Evolutionary conservation across 1,139 yeast genomes (phyloP).

Genomic region (Debaryomyces fabryi): DNA sequence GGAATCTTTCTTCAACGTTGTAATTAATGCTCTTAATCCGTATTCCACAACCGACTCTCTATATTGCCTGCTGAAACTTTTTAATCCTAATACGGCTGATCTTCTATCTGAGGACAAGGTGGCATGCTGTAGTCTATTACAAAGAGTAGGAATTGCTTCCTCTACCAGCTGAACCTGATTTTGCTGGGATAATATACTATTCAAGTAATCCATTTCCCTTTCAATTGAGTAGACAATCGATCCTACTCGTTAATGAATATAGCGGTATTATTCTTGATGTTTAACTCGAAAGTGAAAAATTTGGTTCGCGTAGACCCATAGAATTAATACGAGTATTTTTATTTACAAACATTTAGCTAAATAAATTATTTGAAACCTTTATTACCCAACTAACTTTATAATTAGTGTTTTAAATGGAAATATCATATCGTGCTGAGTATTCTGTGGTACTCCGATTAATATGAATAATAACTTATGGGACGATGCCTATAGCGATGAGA

Average conservation of each 20-base stretch:
- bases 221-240: constrained; percentile 3
- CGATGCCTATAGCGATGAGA: neutral
- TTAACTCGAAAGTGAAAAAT: constrained; percentile 2
- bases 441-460: neutral
- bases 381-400: neutral
- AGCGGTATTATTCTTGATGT: neutral
- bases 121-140: constrained; percentile 86
- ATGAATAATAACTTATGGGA: constrained; percentile 1
- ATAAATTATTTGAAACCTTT: neutral
- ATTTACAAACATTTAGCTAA: neutral
- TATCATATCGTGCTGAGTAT: neutral
- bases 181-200: constrained; percentile 37
- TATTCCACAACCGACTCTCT: constrained; percentile 90
- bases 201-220: constrained; percentile 41
- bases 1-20: constrained; percentile 65
- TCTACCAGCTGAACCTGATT: constrained; percentile 63
- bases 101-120: constrained; percentile 82
- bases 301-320: neutral
- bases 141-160: constrained; percentile 85
- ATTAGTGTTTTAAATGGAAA: neutral
- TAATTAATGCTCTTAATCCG: constrained; percentile 76
- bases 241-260: neutral
- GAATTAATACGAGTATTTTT: neutral
- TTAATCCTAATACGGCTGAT: constrained; percentile 88
- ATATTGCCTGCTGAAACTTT: constrained; percentile 86